Evolutionary conservation across 345 rosid species (phyloP).

Genomic region (Atalantia buxifolia): DNA sequence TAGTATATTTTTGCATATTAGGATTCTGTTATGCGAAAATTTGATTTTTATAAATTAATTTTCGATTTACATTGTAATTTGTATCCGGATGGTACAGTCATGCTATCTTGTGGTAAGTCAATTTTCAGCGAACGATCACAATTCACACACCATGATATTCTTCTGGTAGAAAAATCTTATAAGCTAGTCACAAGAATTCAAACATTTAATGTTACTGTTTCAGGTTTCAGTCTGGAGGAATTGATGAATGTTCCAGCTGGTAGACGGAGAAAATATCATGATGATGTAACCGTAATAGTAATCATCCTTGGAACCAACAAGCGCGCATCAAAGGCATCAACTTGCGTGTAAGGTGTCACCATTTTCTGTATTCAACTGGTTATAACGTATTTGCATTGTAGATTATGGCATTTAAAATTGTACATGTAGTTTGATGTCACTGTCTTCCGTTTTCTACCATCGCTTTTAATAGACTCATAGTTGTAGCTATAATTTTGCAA

Average conservation of each 20-base stretch:
- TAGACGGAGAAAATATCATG: slow-evolving; percentile 90
- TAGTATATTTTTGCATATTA: not conserved
- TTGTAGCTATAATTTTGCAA: slow-evolving; percentile 9
- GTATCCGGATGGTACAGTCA: not conserved
- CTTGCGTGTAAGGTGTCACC: slow-evolving; percentile 29
- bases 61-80: not conserved
- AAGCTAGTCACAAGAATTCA: not conserved
- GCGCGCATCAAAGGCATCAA: slow-evolving; percentile 88
- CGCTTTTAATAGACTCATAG: not conserved
- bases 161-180: not conserved
- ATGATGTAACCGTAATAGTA: slow-evolving; percentile 86
- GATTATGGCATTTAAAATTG: slow-evolving; percentile 19
- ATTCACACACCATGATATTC: not conserved
- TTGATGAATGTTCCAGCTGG: slow-evolving; percentile 92
- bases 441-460: not conserved
- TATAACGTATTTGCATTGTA: not conserved
- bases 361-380: not conserved
- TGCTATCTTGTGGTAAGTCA: not conserved
- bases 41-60: not conserved
- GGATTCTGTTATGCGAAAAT: not conserved
- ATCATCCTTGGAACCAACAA: slow-evolving; percentile 79
- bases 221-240: slow-evolving; percentile 88
- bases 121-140: not conserved
- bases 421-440: slow-evolving; percentile 15
- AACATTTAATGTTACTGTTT: slow-evolving; percentile 1